phyloP scores from a whole-genome alignment of 495 filamentous ascomycete species.

The Tuber magnatum region DNA sequence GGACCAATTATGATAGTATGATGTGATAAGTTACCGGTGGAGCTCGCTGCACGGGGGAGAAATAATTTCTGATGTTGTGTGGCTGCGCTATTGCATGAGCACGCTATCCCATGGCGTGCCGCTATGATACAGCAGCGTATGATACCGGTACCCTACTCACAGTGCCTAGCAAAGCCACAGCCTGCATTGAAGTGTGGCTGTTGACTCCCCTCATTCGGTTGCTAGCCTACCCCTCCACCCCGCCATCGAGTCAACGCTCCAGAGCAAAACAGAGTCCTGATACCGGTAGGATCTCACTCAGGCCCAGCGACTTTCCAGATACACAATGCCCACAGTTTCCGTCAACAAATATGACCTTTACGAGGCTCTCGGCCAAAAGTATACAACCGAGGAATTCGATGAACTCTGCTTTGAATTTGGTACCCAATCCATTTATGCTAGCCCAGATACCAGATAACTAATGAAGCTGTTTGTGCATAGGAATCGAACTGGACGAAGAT shows the following conservation, averaged over 20 bases:
- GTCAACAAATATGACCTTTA: constrained; percentile 93
- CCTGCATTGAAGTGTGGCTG: neutral
- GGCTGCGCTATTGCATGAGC: neutral
- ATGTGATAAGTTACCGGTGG: neutral
- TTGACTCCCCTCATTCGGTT: neutral
- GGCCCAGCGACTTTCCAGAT: neutral
- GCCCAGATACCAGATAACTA: constrained; percentile 17
- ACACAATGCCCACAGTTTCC: constrained; percentile 78
- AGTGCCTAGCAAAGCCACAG: neutral
- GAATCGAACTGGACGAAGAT: constrained; percentile 95
- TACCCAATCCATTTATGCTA: constrained; percentile 42
- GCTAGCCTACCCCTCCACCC: constrained; percentile 36
- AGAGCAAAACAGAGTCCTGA: neutral
- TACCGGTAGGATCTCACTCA: neutral
- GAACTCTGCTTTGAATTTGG: constrained; percentile 98
- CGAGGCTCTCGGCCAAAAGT: constrained; percentile 84
- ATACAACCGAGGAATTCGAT: constrained; percentile 89
- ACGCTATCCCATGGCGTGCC: neutral
- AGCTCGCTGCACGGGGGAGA: neutral
- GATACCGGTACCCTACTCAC: neutral
- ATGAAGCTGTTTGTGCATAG: constrained; percentile 41
- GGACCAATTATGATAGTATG: no score
- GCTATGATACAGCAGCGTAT: no score
- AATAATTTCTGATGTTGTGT: neutral
- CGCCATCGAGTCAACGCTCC: constrained; percentile 25